Evolutionary conservation across 164 flowering plant species (phyloP), one percentile per base, ranked within the genome.

Genomic region (Vitis rotundifolia): DNA sequence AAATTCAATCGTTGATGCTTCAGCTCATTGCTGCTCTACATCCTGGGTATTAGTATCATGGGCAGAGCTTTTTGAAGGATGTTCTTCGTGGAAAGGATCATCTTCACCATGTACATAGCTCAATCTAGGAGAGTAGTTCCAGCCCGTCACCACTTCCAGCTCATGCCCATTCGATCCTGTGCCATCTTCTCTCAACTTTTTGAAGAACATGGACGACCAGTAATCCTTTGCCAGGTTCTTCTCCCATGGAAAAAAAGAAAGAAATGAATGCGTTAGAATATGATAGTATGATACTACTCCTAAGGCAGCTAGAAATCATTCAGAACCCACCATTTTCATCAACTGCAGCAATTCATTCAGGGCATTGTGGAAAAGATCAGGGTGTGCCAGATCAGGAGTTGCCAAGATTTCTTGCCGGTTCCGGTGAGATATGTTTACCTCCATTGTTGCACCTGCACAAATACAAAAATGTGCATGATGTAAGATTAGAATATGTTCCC

Each of bases 171-270:
- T 74, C 2, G 78, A 52, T 60, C 79, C 76, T 22, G 55, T 75
- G 18, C 78, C 71, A 76, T 87, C 94, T 76, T 90, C 91, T 79
- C 81, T 88, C 74, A 87, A 83, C 74, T 86, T 90, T 76, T 83
- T 49, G 82, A 80, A 92, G 78, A 78, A 92, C 72, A 77, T 83
- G 64, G 97, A 92, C 29, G 93, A 92, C 95, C 95, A 87, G 76
- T 87, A 92, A 79, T 92, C 97, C 66, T 76, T 89, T 11, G 70
- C 88, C 81, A 92, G 82, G 73, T 87, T 90, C 97, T 92, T 74
- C 76, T 37, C 44, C 7, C 44, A 31, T 5, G n/a, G 48, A 31
- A 22, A 10, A 18, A 29, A 44, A 60, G 63, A 59, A 37, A 67
- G 54, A 14, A 49, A 31, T 29, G 26, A 59, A 61, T 15, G 13